phyloP scores from a whole-genome alignment of 2,329 filamentous ascomycete genomes.

The Acarospora socialis region DNA sequence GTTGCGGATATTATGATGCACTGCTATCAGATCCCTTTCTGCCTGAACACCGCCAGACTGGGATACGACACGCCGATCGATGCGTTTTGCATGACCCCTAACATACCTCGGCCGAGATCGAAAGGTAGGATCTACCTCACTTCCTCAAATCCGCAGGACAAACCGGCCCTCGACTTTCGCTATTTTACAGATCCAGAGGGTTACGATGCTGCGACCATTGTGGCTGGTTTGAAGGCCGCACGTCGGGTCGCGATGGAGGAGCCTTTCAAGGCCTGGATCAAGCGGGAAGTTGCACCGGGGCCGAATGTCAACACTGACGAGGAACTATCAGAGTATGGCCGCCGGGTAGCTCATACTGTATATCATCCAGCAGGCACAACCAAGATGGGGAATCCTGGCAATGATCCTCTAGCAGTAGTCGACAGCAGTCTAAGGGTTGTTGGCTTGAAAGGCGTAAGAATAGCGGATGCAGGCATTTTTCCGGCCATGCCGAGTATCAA shows the following conservation, averaged over 20 bases:
- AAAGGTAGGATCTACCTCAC: slow-evolving; percentile 66
- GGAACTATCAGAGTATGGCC: slow-evolving; percentile 66
- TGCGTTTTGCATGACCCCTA: slow-evolving; percentile 87
- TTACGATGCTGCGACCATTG: slow-evolving; percentile 70
- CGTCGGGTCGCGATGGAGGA: slow-evolving; percentile 59
- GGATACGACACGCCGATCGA: slow-evolving; percentile 59
- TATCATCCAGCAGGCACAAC: slow-evolving; percentile 84
- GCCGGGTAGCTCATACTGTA: slow-evolving; percentile 70
- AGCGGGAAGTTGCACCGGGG: slow-evolving; percentile 66
- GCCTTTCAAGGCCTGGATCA: slow-evolving; percentile 72
- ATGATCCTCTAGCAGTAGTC: slow-evolving; percentile 64
- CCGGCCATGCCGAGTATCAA: slow-evolving; percentile 78
- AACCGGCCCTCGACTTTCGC: slow-evolving; percentile 74
- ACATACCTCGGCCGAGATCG: slow-evolving; percentile 71
- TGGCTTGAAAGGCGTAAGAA: slow-evolving; percentile 58
- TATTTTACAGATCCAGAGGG: slow-evolving; percentile 81
- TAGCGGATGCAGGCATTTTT: slow-evolving; percentile 79
- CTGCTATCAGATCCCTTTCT: slow-evolving; percentile 91
- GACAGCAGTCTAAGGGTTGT: slow-evolving; percentile 57
- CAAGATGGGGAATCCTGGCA: slow-evolving; percentile 66
- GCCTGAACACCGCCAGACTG: slow-evolving; percentile 67
- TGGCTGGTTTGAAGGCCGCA: slow-evolving; percentile 63
- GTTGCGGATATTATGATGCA: slow-evolving; percentile 90
- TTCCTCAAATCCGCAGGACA: slow-evolving; percentile 58
- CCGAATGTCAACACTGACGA: slow-evolving; percentile 61